Evolutionary conservation across 2,329 filamentous ascomycete species (phyloP).

Genomic region (Pyricularia sp.): DNA sequence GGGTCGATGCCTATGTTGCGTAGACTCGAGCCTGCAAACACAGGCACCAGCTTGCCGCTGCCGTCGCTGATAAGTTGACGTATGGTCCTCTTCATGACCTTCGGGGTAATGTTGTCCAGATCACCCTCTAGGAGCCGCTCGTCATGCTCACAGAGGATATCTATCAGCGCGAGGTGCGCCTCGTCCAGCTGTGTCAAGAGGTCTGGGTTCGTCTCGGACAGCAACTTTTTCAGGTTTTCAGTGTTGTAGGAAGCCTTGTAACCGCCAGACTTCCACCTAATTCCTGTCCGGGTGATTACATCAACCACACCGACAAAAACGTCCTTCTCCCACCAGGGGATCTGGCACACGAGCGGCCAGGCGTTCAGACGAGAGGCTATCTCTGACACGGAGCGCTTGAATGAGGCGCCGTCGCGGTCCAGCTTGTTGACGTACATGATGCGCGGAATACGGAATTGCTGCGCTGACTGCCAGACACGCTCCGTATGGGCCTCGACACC

Average conservation of each 20-base stretch:
- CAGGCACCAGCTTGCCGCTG: constrained; percentile 66
- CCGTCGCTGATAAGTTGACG: constrained; percentile 60
- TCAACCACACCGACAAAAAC: constrained; percentile 79
- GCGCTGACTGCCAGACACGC: constrained; percentile 88
- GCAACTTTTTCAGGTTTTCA: constrained; percentile 18
- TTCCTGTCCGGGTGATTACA: constrained; percentile 63
- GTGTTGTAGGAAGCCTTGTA: constrained; percentile 19
- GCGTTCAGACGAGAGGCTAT: constrained; percentile 69
- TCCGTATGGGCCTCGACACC: constrained; percentile 91
- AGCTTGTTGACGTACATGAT: constrained; percentile 80
- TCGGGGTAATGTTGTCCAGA: constrained; percentile 59
- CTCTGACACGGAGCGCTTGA: constrained; percentile 77
- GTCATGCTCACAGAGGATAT: constrained; percentile 80
- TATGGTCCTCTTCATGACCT: constrained; percentile 63
- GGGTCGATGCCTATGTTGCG: constrained; percentile 91
- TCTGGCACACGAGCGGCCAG: constrained; percentile 87
- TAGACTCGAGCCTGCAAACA: constrained; percentile 89
- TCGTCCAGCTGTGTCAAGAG: constrained; percentile 60
- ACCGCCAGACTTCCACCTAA: constrained; percentile 55
- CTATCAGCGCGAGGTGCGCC: constrained; percentile 70
- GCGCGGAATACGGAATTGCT: constrained; percentile 74
- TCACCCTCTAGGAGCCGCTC: constrained; percentile 76
- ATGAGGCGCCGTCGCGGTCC: constrained; percentile 72
- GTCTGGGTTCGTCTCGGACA: constrained; percentile 43
- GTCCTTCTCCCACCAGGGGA: constrained; percentile 86